These are phyloP conservation scores for Aspergillus panamensis DNA, from an alignment of 495 filamentous ascomycete species.

Conservation along the genomic window DNA sequence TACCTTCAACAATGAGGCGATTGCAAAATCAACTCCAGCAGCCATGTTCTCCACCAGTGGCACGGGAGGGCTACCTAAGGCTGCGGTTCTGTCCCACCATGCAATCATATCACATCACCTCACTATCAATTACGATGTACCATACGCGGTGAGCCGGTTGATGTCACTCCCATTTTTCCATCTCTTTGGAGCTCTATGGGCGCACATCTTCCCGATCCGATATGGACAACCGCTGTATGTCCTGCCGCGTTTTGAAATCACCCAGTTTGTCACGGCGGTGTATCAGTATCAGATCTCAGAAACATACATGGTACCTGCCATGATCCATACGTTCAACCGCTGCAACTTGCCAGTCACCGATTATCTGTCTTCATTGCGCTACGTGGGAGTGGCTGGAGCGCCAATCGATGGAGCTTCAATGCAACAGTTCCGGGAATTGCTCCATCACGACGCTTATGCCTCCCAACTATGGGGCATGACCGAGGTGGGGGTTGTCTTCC, in stretches of 20 bases:
- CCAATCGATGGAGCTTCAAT: conserved; percentile 27
- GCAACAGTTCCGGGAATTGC: conserved; percentile 22
- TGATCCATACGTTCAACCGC: conserved; percentile 52
- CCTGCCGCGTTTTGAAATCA: conserved; percentile 57
- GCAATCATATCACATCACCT: conserved; percentile 53
- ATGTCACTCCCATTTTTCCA: conserved; percentile 67
- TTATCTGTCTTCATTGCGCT: conserved; percentile 47
- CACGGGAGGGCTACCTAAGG: conserved; percentile 59
- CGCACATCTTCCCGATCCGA: conserved; percentile 52
- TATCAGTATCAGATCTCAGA: conserved; percentile 59
- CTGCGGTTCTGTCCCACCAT: conserved; percentile 50
- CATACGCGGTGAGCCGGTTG: conserved; percentile 46
- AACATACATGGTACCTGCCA: conserved; percentile 58
- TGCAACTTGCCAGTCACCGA: conserved; percentile 39
- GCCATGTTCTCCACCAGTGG: conserved; percentile 55
- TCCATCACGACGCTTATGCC: conserved; percentile 18
- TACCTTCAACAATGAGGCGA: conserved; percentile 44
- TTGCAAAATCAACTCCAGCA: conserved; percentile 47
- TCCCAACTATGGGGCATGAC: conserved; percentile 36
- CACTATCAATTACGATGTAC: conserved; percentile 45
- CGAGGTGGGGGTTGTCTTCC: conserved; percentile 53
- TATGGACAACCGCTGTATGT: conserved; percentile 55
- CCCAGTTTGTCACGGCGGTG: conserved; percentile 51
- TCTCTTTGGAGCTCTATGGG: conserved; percentile 52
- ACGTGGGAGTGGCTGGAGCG: conserved; percentile 28